Evolutionary conservation across 2,329 filamentous ascomycete species (phyloP).

Genomic region (Colletotrichum camelliae): DNA sequence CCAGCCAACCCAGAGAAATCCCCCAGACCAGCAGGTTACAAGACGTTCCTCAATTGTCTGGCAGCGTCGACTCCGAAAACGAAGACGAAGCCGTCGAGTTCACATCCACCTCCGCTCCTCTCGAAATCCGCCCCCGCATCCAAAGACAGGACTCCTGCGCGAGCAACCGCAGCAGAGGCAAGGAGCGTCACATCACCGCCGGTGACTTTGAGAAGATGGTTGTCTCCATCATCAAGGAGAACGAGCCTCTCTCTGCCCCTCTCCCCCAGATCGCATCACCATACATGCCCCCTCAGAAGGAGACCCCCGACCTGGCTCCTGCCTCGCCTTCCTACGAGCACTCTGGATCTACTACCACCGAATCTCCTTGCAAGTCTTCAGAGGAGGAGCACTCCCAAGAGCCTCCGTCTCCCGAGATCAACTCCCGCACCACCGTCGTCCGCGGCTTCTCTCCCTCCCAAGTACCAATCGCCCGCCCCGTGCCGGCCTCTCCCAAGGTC

Average conservation of each 20-base stretch:
- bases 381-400: constrained; percentile 55
- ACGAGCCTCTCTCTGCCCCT: constrained; percentile 67
- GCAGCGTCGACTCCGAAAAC: constrained; percentile 76
- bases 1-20: constrained; percentile 56
- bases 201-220: constrained; percentile 94
- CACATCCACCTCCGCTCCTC: constrained; percentile 55
- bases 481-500: constrained; percentile 54
- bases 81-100: constrained; percentile 72
- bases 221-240: constrained; percentile 88
- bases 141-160: constrained; percentile 74
- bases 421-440: constrained; percentile 69
- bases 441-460: constrained; percentile 85
- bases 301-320: constrained; percentile 37
- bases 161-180: constrained; percentile 73
- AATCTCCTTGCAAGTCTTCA: constrained; percentile 64
- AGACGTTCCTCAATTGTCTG: constrained; percentile 75
- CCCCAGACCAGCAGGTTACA: constrained; percentile 43
- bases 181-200: constrained; percentile 90
- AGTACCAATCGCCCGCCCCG: constrained; percentile 53
- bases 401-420: constrained; percentile 49
- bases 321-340: constrained; percentile 39
- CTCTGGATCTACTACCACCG: constrained; percentile 50
- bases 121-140: constrained; percentile 70
- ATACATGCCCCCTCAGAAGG: constrained; percentile 49
- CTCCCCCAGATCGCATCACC: constrained; percentile 49